Evolutionary conservation across 306 rosid species (phyloP), one percentile per base, ranked within the genome.

Genomic region (Trifolium subterraneum): DNA sequence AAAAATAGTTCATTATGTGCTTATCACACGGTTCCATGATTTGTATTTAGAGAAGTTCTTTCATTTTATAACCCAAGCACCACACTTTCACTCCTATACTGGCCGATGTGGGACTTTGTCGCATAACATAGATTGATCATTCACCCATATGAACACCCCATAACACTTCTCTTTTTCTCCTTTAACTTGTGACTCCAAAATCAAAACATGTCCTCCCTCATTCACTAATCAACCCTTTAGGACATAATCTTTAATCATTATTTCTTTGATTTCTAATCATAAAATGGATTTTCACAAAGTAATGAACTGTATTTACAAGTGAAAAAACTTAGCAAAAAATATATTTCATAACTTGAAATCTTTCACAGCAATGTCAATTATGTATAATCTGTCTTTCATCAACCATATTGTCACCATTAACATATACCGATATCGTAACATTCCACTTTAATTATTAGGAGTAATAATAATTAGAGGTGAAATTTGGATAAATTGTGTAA

Each of bases 311-410:
- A 58, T 77, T 77, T 65, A 72, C 72, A 77, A 59, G 13, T 39
- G 16, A 67, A 15, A 16, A 50, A 62, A 27, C 44, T 66, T 12
- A 0, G 29, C 22, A 18, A 18, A 75, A 51, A 36, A 31, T 8
- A 36, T 19, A 23, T 5, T 66, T 60, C 48, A 54, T 16, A 36
- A 59, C 44, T 18, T 41, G 14, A 78, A 50, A 60, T 42, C 42
- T 63, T 60, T 59, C 11, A 25, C 36, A n/a, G 11, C 8, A 11
- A 16, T 73, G 7, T 71, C 71, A 74, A 35, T 68, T 82, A 58
- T 77, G 83, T 88, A 85, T 55, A 67, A 87, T 70, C 60, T 87
- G 80, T 15, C 81, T 84, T 66, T 80, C 81, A 56, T 84, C 75
- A 10, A 74, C 76, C 2, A 73, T 74, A 36, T 62, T 81, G 71